Evolutionary conservation across 139 green algal genomes (phyloP), one percentile per base, ranked within the genome.

Genomic region (Chlamydomonas urium): DNA sequence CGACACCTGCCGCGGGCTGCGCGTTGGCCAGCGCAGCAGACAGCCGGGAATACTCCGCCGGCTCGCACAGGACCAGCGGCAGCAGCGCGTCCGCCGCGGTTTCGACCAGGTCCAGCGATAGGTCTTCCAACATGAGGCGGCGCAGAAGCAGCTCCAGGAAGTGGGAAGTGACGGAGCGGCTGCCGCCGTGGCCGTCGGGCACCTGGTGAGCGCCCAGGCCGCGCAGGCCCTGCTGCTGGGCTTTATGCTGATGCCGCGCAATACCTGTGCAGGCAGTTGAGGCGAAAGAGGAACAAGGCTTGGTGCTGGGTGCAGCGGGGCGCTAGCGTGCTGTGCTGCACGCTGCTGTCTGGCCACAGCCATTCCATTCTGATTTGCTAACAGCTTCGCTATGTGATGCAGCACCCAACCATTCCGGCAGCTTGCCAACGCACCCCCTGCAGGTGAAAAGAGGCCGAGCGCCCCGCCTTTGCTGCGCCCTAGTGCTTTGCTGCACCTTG

Each of bases 91-190:
- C 63, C 2, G 72, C 62, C 2, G 72, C 72, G 24, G 67, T 24
- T 33, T 77, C 72, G 6, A 77, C 62, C 6, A 72, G 29, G 47
- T 77, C 72, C 6, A 47, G 32, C 26, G 38, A 26, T 2, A 26
- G 8, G 26, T 77, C 72, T n/a, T 68, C 72, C 10, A 72, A 14
- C 42, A 77, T 61, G 47, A 77, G 45, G 4, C 47, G 72, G 23
- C 72, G 47, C 4, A 77, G 61, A 47, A 77, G 48, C 62, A 71
- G 47, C 61, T 77, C 72, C 62, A 77, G 24, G 32, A 77, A 66
- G 62, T 56, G 42, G 1, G 47, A 4, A 3, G 62, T 45, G 37
- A 63, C 72, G 21, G 26, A 37, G 2, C 2, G n/a, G 8, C 62
- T 47, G 2, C 17, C n/a, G n/a, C n/a, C n/a, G n/a, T n/a, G n/a